Conservation (phyloP, 2,329 filamentous ascomycete species). For the Ilyonectria robusta region DNA sequence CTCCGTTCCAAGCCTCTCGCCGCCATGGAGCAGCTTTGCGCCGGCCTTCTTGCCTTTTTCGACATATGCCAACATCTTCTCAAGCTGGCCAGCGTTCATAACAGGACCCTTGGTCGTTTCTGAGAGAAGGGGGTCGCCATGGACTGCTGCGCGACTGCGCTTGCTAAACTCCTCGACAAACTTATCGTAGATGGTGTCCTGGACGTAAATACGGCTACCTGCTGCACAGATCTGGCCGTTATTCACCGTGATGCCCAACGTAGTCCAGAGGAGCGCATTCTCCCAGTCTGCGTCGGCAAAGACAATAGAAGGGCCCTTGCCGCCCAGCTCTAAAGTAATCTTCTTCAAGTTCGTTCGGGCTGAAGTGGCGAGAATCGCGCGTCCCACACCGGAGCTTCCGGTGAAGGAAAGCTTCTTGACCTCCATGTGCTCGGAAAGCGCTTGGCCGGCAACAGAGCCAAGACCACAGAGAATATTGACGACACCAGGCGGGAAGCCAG, state of each 20-base stretch:
- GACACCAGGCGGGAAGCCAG: slow-evolving; percentile 81
- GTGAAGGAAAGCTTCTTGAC: slow-evolving; percentile 84
- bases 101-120: slow-evolving; percentile 53
- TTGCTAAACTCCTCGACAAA: slow-evolving; percentile 73
- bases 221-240: slow-evolving; percentile 73
- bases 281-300: slow-evolving; percentile 74
- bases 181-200: slow-evolving; percentile 68
- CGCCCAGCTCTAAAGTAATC: slow-evolving; percentile 72
- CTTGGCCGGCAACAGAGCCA: slow-evolving; percentile 75
- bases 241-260: slow-evolving; percentile 62
- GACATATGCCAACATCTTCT: slow-evolving; percentile 75
- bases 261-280: slow-evolving; percentile 68
- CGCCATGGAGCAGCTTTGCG: slow-evolving; percentile 34
- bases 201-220: slow-evolving; percentile 71
- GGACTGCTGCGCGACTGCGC: slow-evolving; percentile 62
- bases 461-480: slow-evolving; percentile 80
- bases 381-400: slow-evolving; percentile 76
- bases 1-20: slow-evolving; percentile 28
- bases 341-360: slow-evolving; percentile 69
- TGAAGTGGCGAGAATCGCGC: slow-evolving; percentile 77
- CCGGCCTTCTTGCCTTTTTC: slow-evolving; percentile 34
- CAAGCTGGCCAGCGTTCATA: slow-evolving; percentile 74
- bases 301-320: slow-evolving; percentile 71
- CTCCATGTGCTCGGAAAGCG: slow-evolving; percentile 73
- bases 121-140: slow-evolving; percentile 42